phyloP scores from a whole-genome alignment of 2,329 filamentous ascomycete species.

The Aspergillus udagawae region DNA sequence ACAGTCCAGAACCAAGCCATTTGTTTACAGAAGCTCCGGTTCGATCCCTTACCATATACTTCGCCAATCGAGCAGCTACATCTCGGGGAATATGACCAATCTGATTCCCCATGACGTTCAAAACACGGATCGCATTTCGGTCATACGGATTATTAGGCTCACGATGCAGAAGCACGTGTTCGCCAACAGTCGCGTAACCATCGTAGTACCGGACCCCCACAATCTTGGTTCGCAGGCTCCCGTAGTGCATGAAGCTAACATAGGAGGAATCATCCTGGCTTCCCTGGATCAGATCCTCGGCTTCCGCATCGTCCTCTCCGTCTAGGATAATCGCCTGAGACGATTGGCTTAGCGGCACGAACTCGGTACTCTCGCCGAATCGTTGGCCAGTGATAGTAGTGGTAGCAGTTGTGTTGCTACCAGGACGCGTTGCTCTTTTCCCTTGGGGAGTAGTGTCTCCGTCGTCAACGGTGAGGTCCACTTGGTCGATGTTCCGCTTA shows the following conservation, averaged over 20 bases:
- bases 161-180: slow-evolving; percentile 59
- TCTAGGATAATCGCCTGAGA: slow-evolving; percentile 22
- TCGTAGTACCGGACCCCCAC: slow-evolving; percentile 61
- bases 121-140: slow-evolving; percentile 69
- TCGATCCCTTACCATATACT: slow-evolving; percentile 58
- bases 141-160: slow-evolving; percentile 70
- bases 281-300: slow-evolving; percentile 27
- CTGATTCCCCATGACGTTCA: slow-evolving; percentile 70
- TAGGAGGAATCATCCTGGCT: slow-evolving; percentile 35
- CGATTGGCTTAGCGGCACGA: slow-evolving; percentile 29
- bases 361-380: slow-evolving; percentile 25
- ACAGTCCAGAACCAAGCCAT: background rate
- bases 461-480: slow-evolving; percentile 27
- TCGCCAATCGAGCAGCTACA: slow-evolving; percentile 67
- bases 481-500: slow-evolving; percentile 22
- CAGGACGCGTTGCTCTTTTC: slow-evolving; percentile 8
- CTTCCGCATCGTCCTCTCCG: slow-evolving; percentile 37
- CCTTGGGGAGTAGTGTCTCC: slow-evolving; percentile 3
- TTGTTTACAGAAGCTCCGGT: background rate
- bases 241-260: slow-evolving; percentile 36
- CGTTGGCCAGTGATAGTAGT: slow-evolving; percentile 19
- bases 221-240: slow-evolving; percentile 50
- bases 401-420: background rate
- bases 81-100: slow-evolving; percentile 73
- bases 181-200: slow-evolving; percentile 59